Evolutionary conservation across 108 stramenopile genomes (phyloP), one percentile per base, ranked within the genome.

Genomic region (Nitzschia putrida): DNA sequence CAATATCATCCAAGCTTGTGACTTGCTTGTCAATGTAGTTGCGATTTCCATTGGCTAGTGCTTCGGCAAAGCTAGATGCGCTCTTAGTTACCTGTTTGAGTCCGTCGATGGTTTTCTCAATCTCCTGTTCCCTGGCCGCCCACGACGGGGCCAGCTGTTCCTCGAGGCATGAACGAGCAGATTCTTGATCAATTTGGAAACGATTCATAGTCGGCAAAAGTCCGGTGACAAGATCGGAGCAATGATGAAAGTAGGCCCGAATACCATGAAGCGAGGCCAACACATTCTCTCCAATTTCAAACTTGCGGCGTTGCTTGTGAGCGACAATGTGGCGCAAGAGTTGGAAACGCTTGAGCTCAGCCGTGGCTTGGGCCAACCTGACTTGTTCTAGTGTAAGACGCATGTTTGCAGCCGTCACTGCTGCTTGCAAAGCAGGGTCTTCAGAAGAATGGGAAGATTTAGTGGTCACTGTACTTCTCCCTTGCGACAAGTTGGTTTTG

Each of bases 331-430:
- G 78, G 56, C 88, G 82, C 65, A 90, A 66, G 13, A 93, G 72
- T 57, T 90, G 92, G 68, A 93, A 93, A 29, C 92, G 81, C 54
- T 89, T 93, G 63, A 93, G 65, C 68, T 93, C 92, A 5, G 93
- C 85, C 58, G 85, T 89, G 24, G 88, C 88, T 64, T 91, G 89
- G 14, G 83, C 82, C 63, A 90, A 67, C 59, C 90, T 81, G 43
- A 91, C 87, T 66, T 91, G 85, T 72, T 91, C 87, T 56, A 91
- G 67, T 47, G 85, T 85, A 10, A 85, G 75, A 26, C 85, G 61
- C 61, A 91, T 61, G 64, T 88, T 89, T 34, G 90, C 88, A 24
- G 93, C 90, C 38, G 76, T 74, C 12, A 65, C 45, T 11, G 76
- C 85, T 70, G 69, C 76, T 20, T 69, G 53, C 11, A 67, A 40